These are phyloP conservation scores for Raddia guianensis DNA, from an alignment of 176 grass and related monocot genomes.

Conservation along the genomic window DNA sequence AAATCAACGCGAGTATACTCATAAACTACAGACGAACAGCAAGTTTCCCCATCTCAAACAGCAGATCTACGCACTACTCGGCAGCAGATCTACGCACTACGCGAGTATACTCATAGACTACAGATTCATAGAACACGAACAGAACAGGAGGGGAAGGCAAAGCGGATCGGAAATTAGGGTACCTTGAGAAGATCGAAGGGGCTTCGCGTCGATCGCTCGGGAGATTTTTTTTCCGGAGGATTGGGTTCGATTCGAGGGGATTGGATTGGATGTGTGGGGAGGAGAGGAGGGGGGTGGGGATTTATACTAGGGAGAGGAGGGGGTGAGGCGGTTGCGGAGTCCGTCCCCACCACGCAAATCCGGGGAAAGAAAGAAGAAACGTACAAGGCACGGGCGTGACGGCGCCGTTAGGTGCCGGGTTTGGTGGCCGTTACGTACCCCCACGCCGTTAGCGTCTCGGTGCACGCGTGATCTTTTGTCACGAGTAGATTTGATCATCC, in stretches of 20 bases:
- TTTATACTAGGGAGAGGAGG: conserved; percentile 22
- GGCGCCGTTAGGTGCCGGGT: too few relatives aligned
- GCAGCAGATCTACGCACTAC: too few relatives aligned
- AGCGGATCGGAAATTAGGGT: conserved; percentile 2
- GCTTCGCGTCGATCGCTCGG: background rate
- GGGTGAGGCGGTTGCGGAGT: conserved; percentile 29
- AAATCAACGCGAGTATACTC: too few relatives aligned
- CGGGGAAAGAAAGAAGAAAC: background rate
- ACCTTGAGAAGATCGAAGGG: conserved; percentile 33
- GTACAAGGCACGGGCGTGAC: too few relatives aligned
- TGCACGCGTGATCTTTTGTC: background rate
- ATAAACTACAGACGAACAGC: background rate
- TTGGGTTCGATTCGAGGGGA: background rate
- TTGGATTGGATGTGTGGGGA: background rate
- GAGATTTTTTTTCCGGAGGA: background rate
- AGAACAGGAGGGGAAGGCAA: background rate
- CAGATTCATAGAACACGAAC: background rate
- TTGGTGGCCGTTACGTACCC: conserved; percentile 25
- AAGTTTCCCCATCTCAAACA: background rate
- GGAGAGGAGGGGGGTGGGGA: background rate
- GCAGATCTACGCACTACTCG: background rate
- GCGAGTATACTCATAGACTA: too few relatives aligned
- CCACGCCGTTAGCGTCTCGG: background rate
- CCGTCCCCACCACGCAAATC: conserved; percentile 24
- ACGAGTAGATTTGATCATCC: too few relatives aligned